phyloP scores from a whole-genome alignment of 2,329 filamentous ascomycete genomes.

The Penicillium concentricum region DNA sequence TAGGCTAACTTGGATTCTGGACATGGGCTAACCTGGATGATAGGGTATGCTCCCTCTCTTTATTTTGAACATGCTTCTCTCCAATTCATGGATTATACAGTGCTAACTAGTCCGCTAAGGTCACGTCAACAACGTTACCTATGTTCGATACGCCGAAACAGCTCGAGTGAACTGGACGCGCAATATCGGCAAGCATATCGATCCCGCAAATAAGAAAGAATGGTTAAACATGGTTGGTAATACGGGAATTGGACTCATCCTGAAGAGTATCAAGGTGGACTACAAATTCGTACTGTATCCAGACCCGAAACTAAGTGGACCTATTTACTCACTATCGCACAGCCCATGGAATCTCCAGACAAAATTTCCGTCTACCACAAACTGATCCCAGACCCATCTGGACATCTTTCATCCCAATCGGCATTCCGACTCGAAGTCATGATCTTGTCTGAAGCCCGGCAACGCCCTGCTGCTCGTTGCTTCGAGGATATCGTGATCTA shows the following conservation, averaged over 20 bases:
- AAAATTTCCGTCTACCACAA: conserved; percentile 81
- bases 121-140: conserved; percentile 85
- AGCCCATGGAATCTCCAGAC: conserved; percentile 84
- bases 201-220: conserved; percentile 58
- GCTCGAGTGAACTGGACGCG: conserved; percentile 75
- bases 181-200: conserved; percentile 64
- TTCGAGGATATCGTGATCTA: conserved; percentile 78
- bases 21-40: conserved; percentile 8
- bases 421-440: conserved; percentile 54
- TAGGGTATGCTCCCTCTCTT: conserved; percentile 26
- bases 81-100: background rate
- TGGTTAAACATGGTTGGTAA: conserved; percentile 72
- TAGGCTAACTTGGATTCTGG: background rate
- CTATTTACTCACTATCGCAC: background rate
- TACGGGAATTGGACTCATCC: conserved; percentile 67
- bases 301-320: background rate
- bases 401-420: conserved; percentile 29
- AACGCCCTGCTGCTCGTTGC: conserved; percentile 69
- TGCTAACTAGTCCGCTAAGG: conserved; percentile 43
- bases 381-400: conserved; percentile 56
- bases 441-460: conserved; percentile 73
- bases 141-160: conserved; percentile 80
- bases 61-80: background rate
- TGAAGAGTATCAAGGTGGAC: conserved; percentile 75
- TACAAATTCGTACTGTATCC: conserved; percentile 71